Percentiles rank a stretch among this genome's conserved stretches.
Conservation (phyloP, 495 filamentous ascomycete species). For the Penicillium goetzii region DNA sequence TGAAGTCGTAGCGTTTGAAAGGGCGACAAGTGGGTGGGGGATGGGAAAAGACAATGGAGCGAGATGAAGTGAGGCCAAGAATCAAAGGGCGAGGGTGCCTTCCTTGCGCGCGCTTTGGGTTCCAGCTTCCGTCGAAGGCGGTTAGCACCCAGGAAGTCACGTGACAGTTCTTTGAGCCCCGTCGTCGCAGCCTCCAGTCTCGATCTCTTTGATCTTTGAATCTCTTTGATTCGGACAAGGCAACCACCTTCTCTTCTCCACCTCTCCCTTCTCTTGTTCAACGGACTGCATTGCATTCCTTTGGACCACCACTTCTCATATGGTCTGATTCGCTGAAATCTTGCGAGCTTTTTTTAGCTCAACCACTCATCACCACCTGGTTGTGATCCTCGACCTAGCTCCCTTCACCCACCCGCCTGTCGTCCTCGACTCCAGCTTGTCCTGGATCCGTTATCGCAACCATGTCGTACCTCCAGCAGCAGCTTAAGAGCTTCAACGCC, state of each 20-base stretch:
- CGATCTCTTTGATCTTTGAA: background rate
- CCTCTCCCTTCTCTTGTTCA: background rate
- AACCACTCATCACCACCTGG: background rate
- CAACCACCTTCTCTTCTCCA: background rate
- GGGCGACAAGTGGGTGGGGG: conserved; percentile 16
- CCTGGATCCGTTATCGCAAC: conserved; percentile 15
- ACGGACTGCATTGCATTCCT: conserved; percentile 2
- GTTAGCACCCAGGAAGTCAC: conserved; percentile 23
- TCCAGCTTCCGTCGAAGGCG: conserved; percentile 22
- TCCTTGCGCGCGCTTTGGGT: conserved; percentile 26
- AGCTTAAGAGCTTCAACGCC: conserved; percentile 54
- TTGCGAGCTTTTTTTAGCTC: conserved; percentile 20
- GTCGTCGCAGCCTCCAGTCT: conserved; percentile 2
- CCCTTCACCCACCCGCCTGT: conserved; percentile 6
- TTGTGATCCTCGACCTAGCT: background rate
- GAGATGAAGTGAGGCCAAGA: conserved; percentile 15
- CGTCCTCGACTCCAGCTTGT: background rate
- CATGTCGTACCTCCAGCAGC: conserved; percentile 53
- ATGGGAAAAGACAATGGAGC: conserved; percentile 11
- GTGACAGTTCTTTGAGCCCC: conserved; percentile 16
- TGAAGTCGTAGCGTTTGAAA: background rate
- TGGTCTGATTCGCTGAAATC: conserved; percentile 7
- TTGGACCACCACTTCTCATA: conserved; percentile 9
- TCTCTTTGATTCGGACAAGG: conserved; percentile 13
- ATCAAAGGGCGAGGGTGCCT: conserved; percentile 25